These are phyloP conservation scores for Trichophyton schoenleinii DNA, from an alignment of 2,329 filamentous ascomycete genomes.

Conservation along the genomic window DNA sequence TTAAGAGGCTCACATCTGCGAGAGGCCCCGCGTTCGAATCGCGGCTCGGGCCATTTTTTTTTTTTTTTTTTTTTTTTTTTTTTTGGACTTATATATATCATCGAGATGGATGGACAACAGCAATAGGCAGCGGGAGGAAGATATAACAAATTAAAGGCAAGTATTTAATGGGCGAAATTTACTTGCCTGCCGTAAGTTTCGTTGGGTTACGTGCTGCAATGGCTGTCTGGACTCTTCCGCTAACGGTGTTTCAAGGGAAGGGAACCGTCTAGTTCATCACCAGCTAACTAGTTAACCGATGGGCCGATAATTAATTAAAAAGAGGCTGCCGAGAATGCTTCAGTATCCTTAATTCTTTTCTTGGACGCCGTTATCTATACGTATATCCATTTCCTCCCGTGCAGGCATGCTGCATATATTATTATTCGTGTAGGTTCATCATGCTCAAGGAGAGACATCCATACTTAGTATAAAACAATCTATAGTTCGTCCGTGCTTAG, in stretches of 20 bases:
- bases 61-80: conserved; percentile 1
- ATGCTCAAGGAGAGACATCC: neutral
- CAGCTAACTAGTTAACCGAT: too few species aligned
- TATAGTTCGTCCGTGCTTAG: neutral
- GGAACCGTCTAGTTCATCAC: too few species aligned
- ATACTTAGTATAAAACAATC: neutral
- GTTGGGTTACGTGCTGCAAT: too few species aligned
- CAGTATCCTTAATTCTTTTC: neutral
- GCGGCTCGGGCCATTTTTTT: conserved; percentile 6
- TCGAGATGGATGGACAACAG: too few species aligned
- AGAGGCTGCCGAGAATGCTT: neutral
- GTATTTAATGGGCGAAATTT: too few species aligned
- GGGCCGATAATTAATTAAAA: neutral
- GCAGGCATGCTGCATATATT: neutral
- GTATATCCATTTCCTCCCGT: neutral
- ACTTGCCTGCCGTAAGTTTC: too few species aligned
- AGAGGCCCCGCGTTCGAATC: conserved; percentile 13
- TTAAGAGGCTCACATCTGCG: conserved; percentile 9
- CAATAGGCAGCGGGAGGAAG: neutral
- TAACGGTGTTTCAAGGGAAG: too few species aligned
- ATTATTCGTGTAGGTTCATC: neutral
- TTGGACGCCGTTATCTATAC: neutral
- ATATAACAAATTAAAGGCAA: neutral
- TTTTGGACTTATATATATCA: neutral
- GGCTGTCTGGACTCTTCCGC: too few species aligned